These are phyloP conservation scores for Brettanomyces naardenensis DNA, from an alignment of 805 yeast species.

Conservation along the genomic window DNA sequence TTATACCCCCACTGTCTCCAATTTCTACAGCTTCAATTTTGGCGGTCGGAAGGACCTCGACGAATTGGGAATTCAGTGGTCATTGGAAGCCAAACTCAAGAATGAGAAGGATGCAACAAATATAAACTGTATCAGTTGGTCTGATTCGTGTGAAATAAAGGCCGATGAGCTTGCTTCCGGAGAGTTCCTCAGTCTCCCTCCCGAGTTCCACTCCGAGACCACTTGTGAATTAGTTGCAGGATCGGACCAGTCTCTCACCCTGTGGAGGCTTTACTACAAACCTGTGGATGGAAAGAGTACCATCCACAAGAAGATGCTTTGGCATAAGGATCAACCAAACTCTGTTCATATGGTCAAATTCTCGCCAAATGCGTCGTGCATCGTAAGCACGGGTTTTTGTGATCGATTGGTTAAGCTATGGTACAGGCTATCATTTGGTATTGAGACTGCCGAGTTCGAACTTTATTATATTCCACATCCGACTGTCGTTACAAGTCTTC, in stretches of 20 bases:
- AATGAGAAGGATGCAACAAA: slow-evolving; percentile 16
- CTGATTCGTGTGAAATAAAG: slow-evolving; percentile 24
- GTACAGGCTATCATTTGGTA: slow-evolving; percentile 65
- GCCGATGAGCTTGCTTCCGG: slow-evolving; percentile 19
- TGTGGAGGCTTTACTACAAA: slow-evolving; percentile 41
- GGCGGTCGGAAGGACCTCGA: slow-evolving; percentile 24
- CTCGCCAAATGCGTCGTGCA: slow-evolving; percentile 59
- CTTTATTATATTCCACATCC: slow-evolving; percentile 63
- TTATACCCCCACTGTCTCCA: slow-evolving; percentile 51
- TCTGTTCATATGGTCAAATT: slow-evolving; percentile 52
- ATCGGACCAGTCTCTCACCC: slow-evolving; percentile 37
- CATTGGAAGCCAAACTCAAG: slow-evolving; percentile 19
- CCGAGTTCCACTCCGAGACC: slow-evolving; percentile 28
- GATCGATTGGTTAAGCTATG: slow-evolving; percentile 72
- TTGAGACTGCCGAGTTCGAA: slow-evolving; percentile 57
- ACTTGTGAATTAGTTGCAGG: slow-evolving; percentile 55
- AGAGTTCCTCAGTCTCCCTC: slow-evolving; percentile 24
- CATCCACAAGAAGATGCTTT: slow-evolving; percentile 23
- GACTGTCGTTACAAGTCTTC: slow-evolving; percentile 41
- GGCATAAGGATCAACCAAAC: slow-evolving; percentile 49
- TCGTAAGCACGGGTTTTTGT: slow-evolving; percentile 55
- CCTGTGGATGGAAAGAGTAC: slow-evolving; percentile 8
- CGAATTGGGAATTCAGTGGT: slow-evolving; percentile 26
- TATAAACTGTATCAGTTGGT: slow-evolving; percentile 28
- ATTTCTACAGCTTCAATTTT: slow-evolving; percentile 27